Base-by-base conservation (phyloP, 768 basidiomycete genomes). In the Pseudohyphozyma bogoriensis region DNA sequence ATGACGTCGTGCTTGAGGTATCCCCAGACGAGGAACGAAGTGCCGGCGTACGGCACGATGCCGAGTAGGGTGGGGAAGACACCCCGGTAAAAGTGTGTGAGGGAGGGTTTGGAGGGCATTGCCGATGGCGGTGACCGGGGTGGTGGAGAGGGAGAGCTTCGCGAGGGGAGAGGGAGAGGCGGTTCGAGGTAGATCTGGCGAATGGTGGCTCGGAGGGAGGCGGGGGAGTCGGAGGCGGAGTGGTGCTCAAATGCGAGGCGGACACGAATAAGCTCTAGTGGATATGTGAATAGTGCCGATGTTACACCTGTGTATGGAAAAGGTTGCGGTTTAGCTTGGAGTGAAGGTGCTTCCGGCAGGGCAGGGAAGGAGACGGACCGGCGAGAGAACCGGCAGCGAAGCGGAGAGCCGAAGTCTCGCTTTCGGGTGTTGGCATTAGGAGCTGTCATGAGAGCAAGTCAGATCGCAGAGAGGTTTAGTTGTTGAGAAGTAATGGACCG, bases 51-150 rank as follows among this genome's bases (percentile, higher is more conserved):
- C 8, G 93, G 93, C 35, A 97, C 78, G 80, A 96, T 97, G 47
- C 95, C 93, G 16, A 82, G 73, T 40, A 97, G 74, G 26, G 91
- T 91, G 32, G 95, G 89, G 10, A 84, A 84, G 75, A 97, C 96
- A n/a, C 95, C 93, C 26, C 95, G 87, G 72, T 97, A 99, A 75
- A 97, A 90, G 70, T 92, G 88, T 57, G 91, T 79, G 55, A 89
- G 87, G 86, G 68, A 86, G 16, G 80, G 80, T 46, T 80, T 75
- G 68, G 91, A 79, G 37, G 74, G 56, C 69, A 70, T 69, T 61
- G 69, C 71, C 61, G 68, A 62, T 39, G 64, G 49, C 47, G 57
- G 24, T 57, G 64, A 20, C 55, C 58, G 51, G 35, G 65, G 62
- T 54, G 67, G 39, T 44, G 72, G 62, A 18, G 73, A 7, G 42